These are phyloP conservation scores for Cladorrhinum sp. DNA, from an alignment of 2,329 filamentous ascomycete genomes.

Conservation along the genomic window DNA sequence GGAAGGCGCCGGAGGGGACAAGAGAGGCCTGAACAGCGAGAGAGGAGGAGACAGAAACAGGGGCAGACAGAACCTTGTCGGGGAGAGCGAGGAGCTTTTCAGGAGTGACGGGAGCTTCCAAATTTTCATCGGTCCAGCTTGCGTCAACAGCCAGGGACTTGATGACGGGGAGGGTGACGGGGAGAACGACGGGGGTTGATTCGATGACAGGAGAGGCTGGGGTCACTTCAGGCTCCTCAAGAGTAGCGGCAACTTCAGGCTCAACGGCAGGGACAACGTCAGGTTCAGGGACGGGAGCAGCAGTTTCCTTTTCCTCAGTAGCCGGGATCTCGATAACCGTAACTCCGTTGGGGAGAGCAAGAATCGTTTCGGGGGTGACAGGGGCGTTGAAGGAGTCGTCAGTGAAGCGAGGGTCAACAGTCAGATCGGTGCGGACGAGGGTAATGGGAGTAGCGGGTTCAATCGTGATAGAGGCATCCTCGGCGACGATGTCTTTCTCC, in stretches of 20 bases:
- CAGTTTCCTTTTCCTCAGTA: background rate
- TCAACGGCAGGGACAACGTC: background rate
- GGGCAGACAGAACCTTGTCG: background rate
- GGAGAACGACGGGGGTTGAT: no score
- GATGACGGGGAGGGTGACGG: background rate
- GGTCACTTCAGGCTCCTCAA: background rate
- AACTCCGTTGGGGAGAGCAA: background rate
- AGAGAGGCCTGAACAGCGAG: background rate
- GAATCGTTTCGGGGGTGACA: slow-evolving; percentile 2
- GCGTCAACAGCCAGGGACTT: background rate
- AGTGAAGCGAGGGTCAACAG: background rate
- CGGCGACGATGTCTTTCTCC: background rate
- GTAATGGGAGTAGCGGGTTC: background rate
- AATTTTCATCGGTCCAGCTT: background rate
- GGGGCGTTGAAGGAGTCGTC: background rate
- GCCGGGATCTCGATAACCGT: background rate
- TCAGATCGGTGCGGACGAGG: background rate
- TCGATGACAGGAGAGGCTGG: background rate
- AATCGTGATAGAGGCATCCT: background rate
- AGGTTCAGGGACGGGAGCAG: background rate
- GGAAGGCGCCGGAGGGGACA: background rate
- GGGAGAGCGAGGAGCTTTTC: background rate
- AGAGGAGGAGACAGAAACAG: background rate
- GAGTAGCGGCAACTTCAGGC: background rate
- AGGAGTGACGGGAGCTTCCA: background rate